Evolutionary conservation across 2,329 filamentous ascomycete genomes (phyloP).

Genomic region (Apiospora malaysiana): DNA sequence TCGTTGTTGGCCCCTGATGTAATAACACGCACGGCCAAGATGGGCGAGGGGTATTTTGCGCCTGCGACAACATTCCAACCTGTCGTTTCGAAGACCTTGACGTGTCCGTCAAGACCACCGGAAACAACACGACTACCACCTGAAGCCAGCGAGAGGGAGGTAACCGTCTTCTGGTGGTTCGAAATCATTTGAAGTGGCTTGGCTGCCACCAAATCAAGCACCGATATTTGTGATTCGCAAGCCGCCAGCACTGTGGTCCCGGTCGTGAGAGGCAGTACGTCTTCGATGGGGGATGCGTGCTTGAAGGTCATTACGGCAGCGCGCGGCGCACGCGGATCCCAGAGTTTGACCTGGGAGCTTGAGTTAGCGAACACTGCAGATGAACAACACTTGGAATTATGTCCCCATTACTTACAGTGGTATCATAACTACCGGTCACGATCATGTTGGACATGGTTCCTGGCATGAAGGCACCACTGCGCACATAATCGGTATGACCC

Average conservation of each 20-base stretch:
- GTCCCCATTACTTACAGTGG: constrained; percentile 55
- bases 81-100: constrained; percentile 95
- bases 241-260: constrained; percentile 87
- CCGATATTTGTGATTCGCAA: constrained; percentile 84
- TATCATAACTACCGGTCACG: constrained; percentile 92
- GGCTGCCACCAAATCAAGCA: constrained; percentile 90
- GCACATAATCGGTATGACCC: constrained; percentile 92
- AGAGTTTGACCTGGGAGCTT: constrained; percentile 70
- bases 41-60: constrained; percentile 89
- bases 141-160: constrained; percentile 81
- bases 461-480: constrained; percentile 85
- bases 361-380: constrained; percentile 3
- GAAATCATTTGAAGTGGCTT: constrained; percentile 85
- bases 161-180: constrained; percentile 98
- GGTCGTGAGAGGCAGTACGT: constrained; percentile 84
- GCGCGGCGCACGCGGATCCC: constrained; percentile 82
- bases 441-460: constrained; percentile 74
- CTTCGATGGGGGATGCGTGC: constrained; percentile 87
- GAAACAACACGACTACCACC: constrained; percentile 82
- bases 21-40: constrained; percentile 83
- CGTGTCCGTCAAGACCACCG: constrained; percentile 90
- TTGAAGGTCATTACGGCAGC: constrained; percentile 88
- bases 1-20: constrained; percentile 69
- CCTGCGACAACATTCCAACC: constrained; percentile 97
- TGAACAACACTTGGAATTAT: neutral